phyloP scores from a whole-genome alignment of 805 yeast species.

The Suhomyces kilbournensis region DNA sequence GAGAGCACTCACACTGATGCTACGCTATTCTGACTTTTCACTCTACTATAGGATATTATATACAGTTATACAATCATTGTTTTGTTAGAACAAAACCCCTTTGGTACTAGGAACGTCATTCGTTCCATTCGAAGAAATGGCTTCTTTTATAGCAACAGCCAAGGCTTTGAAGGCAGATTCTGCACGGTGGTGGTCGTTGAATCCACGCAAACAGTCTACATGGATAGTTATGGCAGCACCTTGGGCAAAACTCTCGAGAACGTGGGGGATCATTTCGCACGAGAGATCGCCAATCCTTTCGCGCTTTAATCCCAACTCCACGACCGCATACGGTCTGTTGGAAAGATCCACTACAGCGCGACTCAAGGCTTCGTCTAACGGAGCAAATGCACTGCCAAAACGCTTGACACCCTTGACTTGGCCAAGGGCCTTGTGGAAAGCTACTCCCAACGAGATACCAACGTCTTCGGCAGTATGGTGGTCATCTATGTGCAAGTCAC shows the following conservation, averaged over 20 bases:
- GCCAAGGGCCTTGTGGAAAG: constrained; percentile 88
- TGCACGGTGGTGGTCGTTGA: constrained; percentile 93
- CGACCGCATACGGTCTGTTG: constrained; percentile 87
- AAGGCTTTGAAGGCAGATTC: constrained; percentile 96
- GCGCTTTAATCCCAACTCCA: constrained; percentile 84
- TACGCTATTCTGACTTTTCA: too few species aligned
- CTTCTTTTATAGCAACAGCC: constrained; percentile 88
- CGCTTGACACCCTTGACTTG: constrained; percentile 87
- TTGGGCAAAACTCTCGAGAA: constrained; percentile 89
- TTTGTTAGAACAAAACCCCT: constrained; percentile 71
- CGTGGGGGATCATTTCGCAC: constrained; percentile 98
- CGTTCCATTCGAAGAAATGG: constrained; percentile 76
- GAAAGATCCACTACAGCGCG: constrained; percentile 96
- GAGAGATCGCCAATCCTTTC: constrained; percentile 91
- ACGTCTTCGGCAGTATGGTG: constrained; percentile 97
- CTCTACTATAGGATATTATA: too few species aligned
- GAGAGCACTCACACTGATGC: too few species aligned
- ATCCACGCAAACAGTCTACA: constrained; percentile 90
- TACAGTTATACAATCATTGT: too few species aligned
- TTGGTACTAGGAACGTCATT: constrained; percentile 95
- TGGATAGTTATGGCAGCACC: constrained; percentile 89
- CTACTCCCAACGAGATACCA: constrained; percentile 86
- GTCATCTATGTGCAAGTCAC: constrained; percentile 94
- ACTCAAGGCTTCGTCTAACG: constrained; percentile 92
- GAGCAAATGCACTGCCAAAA: constrained; percentile 92